A percentile compares a stretch with the other conserved stretches of the same genome.
Conservation (phyloP, 768 basidiomycete species). For the Thelephora ganbajun region DNA sequence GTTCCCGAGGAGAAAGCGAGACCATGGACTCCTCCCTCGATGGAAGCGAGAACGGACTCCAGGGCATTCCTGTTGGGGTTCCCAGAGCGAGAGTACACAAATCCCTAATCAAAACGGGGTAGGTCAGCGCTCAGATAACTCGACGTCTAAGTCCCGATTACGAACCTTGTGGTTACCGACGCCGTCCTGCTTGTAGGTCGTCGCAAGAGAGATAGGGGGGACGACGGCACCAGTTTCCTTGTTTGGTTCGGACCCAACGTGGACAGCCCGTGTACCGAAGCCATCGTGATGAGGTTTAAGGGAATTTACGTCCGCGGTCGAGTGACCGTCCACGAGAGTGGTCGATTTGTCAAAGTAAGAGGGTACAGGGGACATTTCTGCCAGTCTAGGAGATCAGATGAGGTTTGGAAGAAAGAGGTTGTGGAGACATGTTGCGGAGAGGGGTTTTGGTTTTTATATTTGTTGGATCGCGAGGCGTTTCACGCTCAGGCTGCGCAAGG, state of each 20-base stretch:
- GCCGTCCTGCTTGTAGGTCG: slow-evolving; percentile 79
- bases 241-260: slow-evolving; percentile 73
- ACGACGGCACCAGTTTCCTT: slow-evolving; percentile 73
- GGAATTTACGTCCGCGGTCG: background rate
- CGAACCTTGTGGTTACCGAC: slow-evolving; percentile 69
- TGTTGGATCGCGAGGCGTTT: background rate
- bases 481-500: no score
- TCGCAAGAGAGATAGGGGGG: slow-evolving; percentile 75
- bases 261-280: slow-evolving; percentile 75
- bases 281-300: slow-evolving; percentile 25
- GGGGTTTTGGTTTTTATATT: no score
- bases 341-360: slow-evolving; percentile 8
- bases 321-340: slow-evolving; percentile 7
- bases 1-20: slow-evolving; percentile 81
- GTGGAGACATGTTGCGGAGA: no score
- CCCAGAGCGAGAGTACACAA: slow-evolving; percentile 79
- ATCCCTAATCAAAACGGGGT: slow-evolving; percentile 36
- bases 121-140: background rate
- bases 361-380: slow-evolving; percentile 15
- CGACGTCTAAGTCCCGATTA: slow-evolving; percentile 1
- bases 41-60: slow-evolving; percentile 60
- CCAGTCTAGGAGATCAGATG: no score
- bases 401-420: no score
- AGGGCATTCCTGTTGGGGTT: slow-evolving; percentile 82
- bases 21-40: slow-evolving; percentile 68